Conservation (phyloP, 805 yeast species). For the Candida orba region DNA sequence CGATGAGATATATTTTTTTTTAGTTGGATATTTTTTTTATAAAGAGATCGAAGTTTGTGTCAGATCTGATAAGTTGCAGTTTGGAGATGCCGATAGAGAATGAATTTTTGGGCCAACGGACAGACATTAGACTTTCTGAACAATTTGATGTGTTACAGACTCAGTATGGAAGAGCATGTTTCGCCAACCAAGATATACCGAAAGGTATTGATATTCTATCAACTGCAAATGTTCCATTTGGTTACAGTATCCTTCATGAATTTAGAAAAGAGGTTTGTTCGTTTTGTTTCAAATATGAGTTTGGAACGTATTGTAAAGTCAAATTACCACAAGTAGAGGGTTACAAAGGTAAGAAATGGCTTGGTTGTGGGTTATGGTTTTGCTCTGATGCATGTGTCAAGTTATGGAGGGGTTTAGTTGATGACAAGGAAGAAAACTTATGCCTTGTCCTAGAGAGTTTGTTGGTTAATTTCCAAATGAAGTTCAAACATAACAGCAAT, state of each 20-base stretch:
- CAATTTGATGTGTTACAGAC: conserved; percentile 33
- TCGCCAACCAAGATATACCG: conserved; percentile 35
- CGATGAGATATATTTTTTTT: background rate
- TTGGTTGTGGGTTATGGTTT: conserved; percentile 43
- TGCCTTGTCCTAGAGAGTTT: conserved; percentile 28
- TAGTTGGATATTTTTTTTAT: background rate
- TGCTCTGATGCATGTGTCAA: conserved; percentile 41
- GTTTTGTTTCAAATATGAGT: conserved; percentile 41
- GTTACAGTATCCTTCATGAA: conserved; percentile 41
- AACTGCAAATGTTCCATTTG: conserved; percentile 37
- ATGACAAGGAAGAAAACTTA: conserved; percentile 29
- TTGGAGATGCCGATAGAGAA: background rate
- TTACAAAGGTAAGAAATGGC: conserved; percentile 17
- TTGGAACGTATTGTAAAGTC: conserved; percentile 40
- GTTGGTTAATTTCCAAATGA: conserved; percentile 15
- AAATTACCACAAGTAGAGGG: conserved; percentile 22
- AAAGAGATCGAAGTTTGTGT: background rate
- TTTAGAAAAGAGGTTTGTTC: conserved; percentile 60
- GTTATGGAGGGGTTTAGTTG: conserved; percentile 28
- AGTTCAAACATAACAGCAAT: conserved; percentile 23
- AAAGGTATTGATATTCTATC: conserved; percentile 33
- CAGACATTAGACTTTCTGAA: conserved; percentile 22
- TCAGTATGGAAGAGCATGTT: conserved; percentile 56
- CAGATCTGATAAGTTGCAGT: background rate
- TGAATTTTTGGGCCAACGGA: background rate